phyloP scores from a whole-genome alignment of 73 alveolate genomes.

The Paramecium bursaria region DNA sequence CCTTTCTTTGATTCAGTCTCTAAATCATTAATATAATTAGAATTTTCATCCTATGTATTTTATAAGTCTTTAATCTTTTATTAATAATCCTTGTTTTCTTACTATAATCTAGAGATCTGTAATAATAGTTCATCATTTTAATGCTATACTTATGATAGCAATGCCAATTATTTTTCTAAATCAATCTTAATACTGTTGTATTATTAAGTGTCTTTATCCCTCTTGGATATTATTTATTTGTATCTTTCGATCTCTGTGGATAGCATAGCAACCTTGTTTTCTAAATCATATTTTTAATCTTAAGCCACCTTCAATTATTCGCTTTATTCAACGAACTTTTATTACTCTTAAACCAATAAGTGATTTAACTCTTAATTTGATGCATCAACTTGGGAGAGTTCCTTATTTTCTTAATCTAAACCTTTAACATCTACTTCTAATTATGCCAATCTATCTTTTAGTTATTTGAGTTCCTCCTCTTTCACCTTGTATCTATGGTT shows the following conservation, averaged over 20 bases:
- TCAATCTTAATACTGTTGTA: neutral
- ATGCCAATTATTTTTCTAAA: conserved; percentile 1
- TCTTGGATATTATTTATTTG: conserved; percentile 5
- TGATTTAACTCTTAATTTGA: conserved; percentile 23
- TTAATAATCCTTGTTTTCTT: conserved; percentile 15
- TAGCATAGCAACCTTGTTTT: conserved; percentile 50
- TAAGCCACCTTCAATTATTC: conserved; percentile 18
- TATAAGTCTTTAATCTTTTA: neutral
- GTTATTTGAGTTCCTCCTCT: conserved; percentile 45
- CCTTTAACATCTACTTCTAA: conserved; percentile 2
- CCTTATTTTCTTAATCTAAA: conserved; percentile 1
- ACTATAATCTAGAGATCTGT: neutral
- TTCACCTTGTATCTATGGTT: conserved; percentile 13
- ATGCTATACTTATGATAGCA: conserved; percentile 5
- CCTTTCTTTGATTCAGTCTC: neutral
- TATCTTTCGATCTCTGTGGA: conserved; percentile 53
- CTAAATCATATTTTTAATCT: conserved; percentile 22
- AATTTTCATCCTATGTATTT: neutral
- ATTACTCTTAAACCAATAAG: neutral
- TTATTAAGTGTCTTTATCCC: neutral
- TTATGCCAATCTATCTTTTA: neutral
- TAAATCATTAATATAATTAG: neutral
- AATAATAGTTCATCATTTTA: neutral
- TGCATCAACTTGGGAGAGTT: neutral
- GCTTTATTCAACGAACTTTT: conserved; percentile 20